Evolutionary conservation across 2,329 filamentous ascomycete species (phyloP), one percentile per base, ranked within the genome.

Genomic region (Amesomyces nigricolor): DNA sequence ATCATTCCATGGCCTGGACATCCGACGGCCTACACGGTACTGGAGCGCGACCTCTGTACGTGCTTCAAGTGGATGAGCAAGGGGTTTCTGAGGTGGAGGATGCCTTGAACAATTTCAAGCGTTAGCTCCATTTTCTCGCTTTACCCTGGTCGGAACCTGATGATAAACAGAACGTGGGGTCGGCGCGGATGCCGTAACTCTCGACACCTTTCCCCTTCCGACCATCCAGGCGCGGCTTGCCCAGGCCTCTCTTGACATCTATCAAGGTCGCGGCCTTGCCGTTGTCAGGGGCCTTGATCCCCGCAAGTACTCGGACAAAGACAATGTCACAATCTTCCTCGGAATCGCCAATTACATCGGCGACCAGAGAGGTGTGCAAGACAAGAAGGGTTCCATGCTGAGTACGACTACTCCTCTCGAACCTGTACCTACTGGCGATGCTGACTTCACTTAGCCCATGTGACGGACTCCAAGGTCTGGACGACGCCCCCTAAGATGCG

Each of bases 321-420:
- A 85, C 50, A 79, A 78, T 51, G 67, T 79, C 14, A 71, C 76
- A 5, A 70, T 83, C 43, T 84, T 80, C 61, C 72, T 83, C 4
- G 82, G 79, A 0, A 67, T 86, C 10, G 73, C 81, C 1, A 76
- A 74, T 53, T 76, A 85, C 61, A 73, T 86, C 48, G 82, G 77
- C 1, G 72, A 78, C 38, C 71, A 76, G 46, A 73, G 80, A 39
- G 79, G 79, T 2, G 60, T 75, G 2, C 79, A 82, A 54, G 74
- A 75, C 53, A 69, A 70, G n/a, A 73, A 72, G 43, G 76, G 76
- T 10, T 73, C 73, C 37, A 72, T 79, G 63, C 60, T 79, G 14
- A 71, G 77, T 78, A 68, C 61, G 73, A 67, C 13, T 5, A 17
- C 7, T 10, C 13, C 13, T 29, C 4, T 26, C 14, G n/a, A 13